Base-by-base conservation (phyloP, 2,329 filamentous ascomycete genomes). In the Proliferodiscus dingleyae region DNA sequence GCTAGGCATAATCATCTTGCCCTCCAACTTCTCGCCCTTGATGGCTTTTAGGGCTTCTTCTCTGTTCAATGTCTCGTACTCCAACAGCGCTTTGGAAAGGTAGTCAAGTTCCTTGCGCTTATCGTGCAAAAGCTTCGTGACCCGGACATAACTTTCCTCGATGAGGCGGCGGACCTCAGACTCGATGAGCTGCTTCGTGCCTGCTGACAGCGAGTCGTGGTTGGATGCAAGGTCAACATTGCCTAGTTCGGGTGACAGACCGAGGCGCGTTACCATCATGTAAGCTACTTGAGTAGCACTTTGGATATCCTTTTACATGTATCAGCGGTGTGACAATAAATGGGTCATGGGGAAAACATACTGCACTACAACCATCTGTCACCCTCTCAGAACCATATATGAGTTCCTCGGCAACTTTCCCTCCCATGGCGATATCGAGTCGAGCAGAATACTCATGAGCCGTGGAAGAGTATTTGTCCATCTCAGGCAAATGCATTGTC, bases 41-140 rank as follows among this genome's bases (percentile, higher is more conserved):
- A 98, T 83, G 5, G 97, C 87, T 71, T 86, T 88, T 66, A 90
- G 82, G 52, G 97, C 94, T 66, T 98, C 93, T 3, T 85, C 82
- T 66, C 85, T 87, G 65, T 86, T 85, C 41, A 98, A 71, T 0
- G 89, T 96, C 72, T 98, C 93, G 66, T 96, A 97, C 66, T 96
- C 84, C 26, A 98, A 81, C 8, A 98, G 75, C 5, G 90, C 93
- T 61, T 90, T 83, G 22, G 93, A 91, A 8, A 98, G 72, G 9
- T 88, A 73, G 59, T 98, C 91, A 6, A 98, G 77, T 66, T 95
- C 91, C 48, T 85, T 83, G 45, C 89, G 81, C 64, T 86, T 88
- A 28, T 80, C 77, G 1, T 76, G 79, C 37, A 98, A 69, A 4
- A 97, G 74, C 37, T 78, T 77, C 33, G 69, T 72, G 1, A 90